phyloP scores from a whole-genome alignment of 75 land plant genomes.

The Cunninghamia lanceolata region DNA sequence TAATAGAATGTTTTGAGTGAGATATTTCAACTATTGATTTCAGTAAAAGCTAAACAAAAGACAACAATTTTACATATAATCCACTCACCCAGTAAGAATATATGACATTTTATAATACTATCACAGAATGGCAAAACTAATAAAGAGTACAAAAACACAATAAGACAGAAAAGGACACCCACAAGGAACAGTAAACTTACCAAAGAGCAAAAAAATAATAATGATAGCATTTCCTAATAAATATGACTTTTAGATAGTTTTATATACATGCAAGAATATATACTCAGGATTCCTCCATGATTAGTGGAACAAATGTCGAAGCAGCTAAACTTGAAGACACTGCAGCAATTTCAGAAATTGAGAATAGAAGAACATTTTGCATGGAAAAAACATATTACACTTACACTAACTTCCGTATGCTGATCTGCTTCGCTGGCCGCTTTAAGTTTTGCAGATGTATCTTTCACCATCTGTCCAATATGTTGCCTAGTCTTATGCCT shows the following conservation, averaged over 20 bases:
- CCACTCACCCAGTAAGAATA: neutral
- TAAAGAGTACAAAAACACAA: neutral
- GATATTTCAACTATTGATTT: neutral
- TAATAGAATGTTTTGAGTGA: neutral
- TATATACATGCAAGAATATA: neutral
- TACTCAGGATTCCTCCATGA: neutral
- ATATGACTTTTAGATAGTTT: neutral
- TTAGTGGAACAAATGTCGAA: neutral
- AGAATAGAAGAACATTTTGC: neutral
- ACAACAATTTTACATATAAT: neutral
- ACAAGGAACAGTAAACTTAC: neutral
- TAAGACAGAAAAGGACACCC: neutral
- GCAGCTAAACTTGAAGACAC: neutral
- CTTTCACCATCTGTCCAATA: slow-evolving; percentile 75
- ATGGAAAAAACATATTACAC: slow-evolving; percentile 12
- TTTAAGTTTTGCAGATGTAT: slow-evolving; percentile 77
- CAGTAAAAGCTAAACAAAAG: neutral
- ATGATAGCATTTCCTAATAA: neutral
- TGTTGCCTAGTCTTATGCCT: slow-evolving; percentile 84
- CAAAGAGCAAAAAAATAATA: neutral
- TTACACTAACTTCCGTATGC: slow-evolving; percentile 52
- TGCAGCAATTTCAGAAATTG: neutral
- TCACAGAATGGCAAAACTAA: neutral
- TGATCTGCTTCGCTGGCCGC: slow-evolving; percentile 77
- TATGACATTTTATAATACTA: neutral